Base-by-base conservation (phyloP, 768 basidiomycete species). In the Mycena albidolilacea region DNA sequence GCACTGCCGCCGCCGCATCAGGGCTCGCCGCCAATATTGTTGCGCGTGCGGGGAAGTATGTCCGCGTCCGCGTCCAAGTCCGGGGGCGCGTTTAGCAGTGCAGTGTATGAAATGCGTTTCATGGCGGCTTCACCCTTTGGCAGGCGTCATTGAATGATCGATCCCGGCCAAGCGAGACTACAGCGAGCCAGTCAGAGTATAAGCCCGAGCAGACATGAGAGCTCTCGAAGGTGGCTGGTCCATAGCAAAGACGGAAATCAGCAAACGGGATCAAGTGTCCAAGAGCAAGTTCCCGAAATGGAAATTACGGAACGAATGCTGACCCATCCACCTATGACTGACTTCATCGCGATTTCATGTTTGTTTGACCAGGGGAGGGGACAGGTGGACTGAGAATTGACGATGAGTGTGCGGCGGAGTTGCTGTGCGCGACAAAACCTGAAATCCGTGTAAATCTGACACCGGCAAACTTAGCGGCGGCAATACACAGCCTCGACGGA, bases 1-100 rank as follows among this genome's bases (percentile, higher is more conserved):
- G 3, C 30, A 30, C 30, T 30, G 30, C 30, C 30, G 10, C 35
- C 63, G 52, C 63, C n/a, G 63, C 63, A n/a, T 23, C 21, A 12
- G 23, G 37, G 19, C n/a, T 64, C 69, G 39, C 64, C 54, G 35
- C 69, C 59, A 50, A 17, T 58, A 41, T 46, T 59, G 55, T 60
- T 44, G 67, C 48, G 48, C 30, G 48, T n/a, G 67, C 46, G 58
- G 48, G n/a, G 37, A 43, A 30, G 30, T 30, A 4, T 30, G 30
- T 3, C 30, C 30, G 30, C 30, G 30, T 30, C 30, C 30, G 30
- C 30, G 30, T 66, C 59, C 62, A 54, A 64, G 38, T 50, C 7
- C 23, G 37, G 46, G 62, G 5, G 14, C 19, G 38, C 58, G 58
- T 10, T 17, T 9, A 23, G 59, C 59, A 37, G 59, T 61, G 59